Evolutionary conservation across 192 early-diverging fungal genomes (phyloP), one percentile per base, ranked within the genome.

Genomic region (Coemansia sp.): DNA sequence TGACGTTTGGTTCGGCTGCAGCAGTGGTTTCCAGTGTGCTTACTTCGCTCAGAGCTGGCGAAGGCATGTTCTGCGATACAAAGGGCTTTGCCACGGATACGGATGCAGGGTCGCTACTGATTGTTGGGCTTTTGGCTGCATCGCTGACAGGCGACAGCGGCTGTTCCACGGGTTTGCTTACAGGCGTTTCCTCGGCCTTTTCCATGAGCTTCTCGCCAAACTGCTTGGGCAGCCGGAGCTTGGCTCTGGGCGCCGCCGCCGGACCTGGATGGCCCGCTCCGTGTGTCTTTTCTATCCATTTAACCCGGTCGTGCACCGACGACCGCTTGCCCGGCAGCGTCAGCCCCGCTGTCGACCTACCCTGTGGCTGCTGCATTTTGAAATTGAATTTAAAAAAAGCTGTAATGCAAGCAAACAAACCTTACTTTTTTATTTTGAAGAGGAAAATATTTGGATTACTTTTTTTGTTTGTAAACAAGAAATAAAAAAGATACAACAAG

Each of bases 251-350:
- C 48, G 61, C 54, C 8, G 57, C 54, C 14, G 29, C 49, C 36
- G 20, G n/a, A n/a, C n/a, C 14, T 20, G 10, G 12, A 16, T 11
- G 45, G 29, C 71, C 33, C 17, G 51, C 16, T 8, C 72, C 78
- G 17, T 81, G 78, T 1, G 69, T 72, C 48, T 81, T 61, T 22
- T 81, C 78, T 51, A 81, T 81, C 73, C 73, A 81, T 25, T 73
- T 74, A 7, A 81, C 67, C 12, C 78, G 68, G 66, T 81, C 78
- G 36, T 75, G 30, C 25, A 81, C 78, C 28, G 75, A 77, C 33
- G 74, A 76, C 65, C 64, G 56, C 22, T 60, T 64, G 6, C 56
- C 51, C 6, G 57, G 17, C 48, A 48, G 11, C 49, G 36, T 38
- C 36, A 56, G 45, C 32, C 56, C 57, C 31, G 66, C 16, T n/a